These are phyloP conservation scores for Corylus heterophylla DNA, from an alignment of 306 rosid genomes.

Conservation along the genomic window DNA sequence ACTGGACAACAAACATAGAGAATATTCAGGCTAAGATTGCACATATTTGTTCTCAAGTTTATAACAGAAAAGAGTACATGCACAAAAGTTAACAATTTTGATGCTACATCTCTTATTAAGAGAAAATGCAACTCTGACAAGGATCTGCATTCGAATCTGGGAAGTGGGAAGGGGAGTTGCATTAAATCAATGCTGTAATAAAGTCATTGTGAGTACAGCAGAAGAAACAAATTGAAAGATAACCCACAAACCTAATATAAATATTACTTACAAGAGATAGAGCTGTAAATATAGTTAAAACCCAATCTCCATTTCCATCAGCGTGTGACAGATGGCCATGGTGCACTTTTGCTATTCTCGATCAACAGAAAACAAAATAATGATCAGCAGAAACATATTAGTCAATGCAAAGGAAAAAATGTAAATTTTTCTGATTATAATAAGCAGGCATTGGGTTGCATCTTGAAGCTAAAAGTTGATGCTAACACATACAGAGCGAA, in stretches of 20 bases:
- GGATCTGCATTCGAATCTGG: background rate
- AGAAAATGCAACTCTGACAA: constrained; percentile 9
- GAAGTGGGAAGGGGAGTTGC: background rate
- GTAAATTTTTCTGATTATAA: background rate
- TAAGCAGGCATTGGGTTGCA: background rate
- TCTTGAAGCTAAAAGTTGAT: background rate
- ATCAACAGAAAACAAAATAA: constrained; percentile 19
- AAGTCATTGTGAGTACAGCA: background rate
- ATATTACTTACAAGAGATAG: constrained; percentile 75
- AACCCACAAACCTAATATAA: background rate
- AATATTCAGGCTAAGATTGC: background rate
- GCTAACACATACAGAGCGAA: background rate
- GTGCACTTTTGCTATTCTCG: constrained; percentile 79
- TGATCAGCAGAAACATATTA: constrained; percentile 13
- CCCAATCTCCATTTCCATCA: constrained; percentile 99
- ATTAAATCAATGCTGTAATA: background rate
- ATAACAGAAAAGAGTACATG: background rate
- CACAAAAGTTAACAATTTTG: background rate
- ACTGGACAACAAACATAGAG: background rate
- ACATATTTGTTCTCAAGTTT: background rate
- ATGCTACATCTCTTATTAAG: background rate
- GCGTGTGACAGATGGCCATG: constrained; percentile 90
- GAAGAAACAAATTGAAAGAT: background rate
- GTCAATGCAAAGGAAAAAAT: constrained; percentile 22
- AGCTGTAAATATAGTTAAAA: constrained; percentile 79